Evolutionary conservation across 805 yeast species (phyloP), one percentile per base, ranked within the genome.

Genomic region (Saccharomycopsis sp.): DNA sequence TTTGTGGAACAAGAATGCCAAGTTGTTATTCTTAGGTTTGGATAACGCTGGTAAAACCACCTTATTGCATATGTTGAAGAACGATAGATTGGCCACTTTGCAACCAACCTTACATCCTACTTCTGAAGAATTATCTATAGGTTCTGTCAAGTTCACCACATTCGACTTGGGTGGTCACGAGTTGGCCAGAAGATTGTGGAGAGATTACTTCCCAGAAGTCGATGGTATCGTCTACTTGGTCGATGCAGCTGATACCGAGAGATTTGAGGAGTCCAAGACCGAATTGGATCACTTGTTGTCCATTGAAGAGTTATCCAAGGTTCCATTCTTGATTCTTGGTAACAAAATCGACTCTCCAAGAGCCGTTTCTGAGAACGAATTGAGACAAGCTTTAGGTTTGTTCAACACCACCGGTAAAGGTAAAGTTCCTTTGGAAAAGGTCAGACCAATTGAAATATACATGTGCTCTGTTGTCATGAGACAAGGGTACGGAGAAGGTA

Each of bases 91-190:
- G 76, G 99, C 99, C 60, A 91, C 97, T 53, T 81, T 94, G 68
- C 97, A 91, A 74, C 99, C 99, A 67, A 94, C 99, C 29, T 84
- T 92, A 74, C 99, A 94, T 73, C 99, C 99, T 69, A 91, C 99
- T 19, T 90, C 97, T 24, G 99, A 94, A 75, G 99, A 94, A 73
- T 82, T 94, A 68, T 92, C 97, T 62, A 94, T 94, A 68, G 99
- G 98, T 66, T 87, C 88, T 66, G 96, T 93, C 63, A 86, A 93
- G 73, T 94, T 94, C 81, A 94, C 99, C 61, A 94, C 99, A 29
- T 94, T 94, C 68, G 99, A 94, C 73, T 81, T 94, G 67, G 99
- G 99, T 75, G 99, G 99, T 51, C 99, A 94, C 78, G 86, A 83
- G 73, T 97, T 93, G 76, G 98, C 99, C 54, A 92, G 99, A 77